Evolutionary conservation across 495 filamentous ascomycete genomes (phyloP).

Genomic region (Penicillium goetzii): DNA sequence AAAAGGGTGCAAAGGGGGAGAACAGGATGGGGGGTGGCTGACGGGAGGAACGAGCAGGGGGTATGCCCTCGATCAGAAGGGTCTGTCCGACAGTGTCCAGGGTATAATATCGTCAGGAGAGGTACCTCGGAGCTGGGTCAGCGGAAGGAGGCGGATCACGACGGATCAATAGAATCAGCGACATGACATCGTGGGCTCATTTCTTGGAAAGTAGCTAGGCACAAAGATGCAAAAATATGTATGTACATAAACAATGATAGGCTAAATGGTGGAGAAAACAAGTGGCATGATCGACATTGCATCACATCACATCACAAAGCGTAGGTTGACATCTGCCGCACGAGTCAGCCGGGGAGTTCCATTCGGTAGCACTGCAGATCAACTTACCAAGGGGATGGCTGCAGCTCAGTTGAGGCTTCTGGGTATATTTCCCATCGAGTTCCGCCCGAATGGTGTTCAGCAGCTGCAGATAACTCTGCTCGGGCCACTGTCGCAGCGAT

Average conservation of each 20-base stretch:
- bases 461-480: conserved; percentile 94
- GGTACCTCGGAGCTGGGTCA: not conserved
- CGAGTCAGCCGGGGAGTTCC: conserved; percentile 25
- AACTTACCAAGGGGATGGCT: conserved; percentile 89
- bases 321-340: conserved; percentile 43
- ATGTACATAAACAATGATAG: not conserved
- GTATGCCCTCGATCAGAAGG: not conserved
- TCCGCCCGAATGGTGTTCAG: conserved; percentile 94
- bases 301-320: conserved; percentile 52
- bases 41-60: not conserved
- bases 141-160: not conserved
- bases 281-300: not conserved
- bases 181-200: conserved; percentile 14
- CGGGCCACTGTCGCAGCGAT: conserved; percentile 87
- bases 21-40: not conserved
- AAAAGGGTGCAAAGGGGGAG: not conserved
- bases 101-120: not conserved
- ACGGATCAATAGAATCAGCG: not conserved
- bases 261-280: not conserved
- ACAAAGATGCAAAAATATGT: conserved; percentile 11
- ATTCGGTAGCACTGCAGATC: conserved; percentile 18
- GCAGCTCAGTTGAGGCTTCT: conserved; percentile 97
- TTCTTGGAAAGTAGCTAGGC: conserved; percentile 6
- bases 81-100: not conserved
- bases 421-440: conserved; percentile 84